Base-by-base conservation (phyloP, 805 yeast genomes). In the Yamadazyma kitorensis region DNA sequence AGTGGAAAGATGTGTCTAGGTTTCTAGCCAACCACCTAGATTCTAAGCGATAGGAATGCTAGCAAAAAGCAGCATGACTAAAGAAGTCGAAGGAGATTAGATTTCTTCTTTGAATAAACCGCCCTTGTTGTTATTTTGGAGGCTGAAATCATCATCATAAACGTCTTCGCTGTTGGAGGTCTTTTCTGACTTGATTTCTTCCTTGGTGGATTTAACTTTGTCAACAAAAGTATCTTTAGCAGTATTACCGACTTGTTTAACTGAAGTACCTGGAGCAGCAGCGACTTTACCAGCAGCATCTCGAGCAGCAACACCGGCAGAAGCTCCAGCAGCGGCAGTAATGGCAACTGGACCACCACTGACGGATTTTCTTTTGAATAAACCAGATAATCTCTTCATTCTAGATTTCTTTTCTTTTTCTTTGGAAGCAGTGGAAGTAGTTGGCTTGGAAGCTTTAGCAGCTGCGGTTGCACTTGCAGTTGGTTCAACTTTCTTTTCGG, bases 91-190 rank as follows among this genome's bases (percentile, higher is more conserved):
- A n/a, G n/a, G 14, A 4, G 24, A 12, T 29, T 49, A 64, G 36
- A 66, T 61, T 44, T 65, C 71, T 47, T 66, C 72, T 43, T 63
- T 66, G 44, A 66, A 66, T 17, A 64, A 42, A 4, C 70, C 70
- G 13, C 65, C 65, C 36, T 52, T 51, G 39, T 56, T 57, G 23
- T 49, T 36, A 33, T 48, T 47, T 34, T 53, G 52, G n/a, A 37
- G 40, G 24, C 58, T 48, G 6, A 58, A 36, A 15, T 61, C 68
- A 25, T 59, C 67, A 18, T 49, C 61, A 29, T 39, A 44, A 6
- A 37, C 46, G 12, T 34, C 47, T 32, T 41, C 43, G 30, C 40
- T 34, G 14, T 36, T 27, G 11, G 43, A 27, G 12, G 40, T 35
- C 14, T 35, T 23, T 24, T 29, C 31, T 13, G 47, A 35, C 30